phyloP scores from a whole-genome alignment of 176 grass and related monocot genomes.

The Themeda triandra region DNA sequence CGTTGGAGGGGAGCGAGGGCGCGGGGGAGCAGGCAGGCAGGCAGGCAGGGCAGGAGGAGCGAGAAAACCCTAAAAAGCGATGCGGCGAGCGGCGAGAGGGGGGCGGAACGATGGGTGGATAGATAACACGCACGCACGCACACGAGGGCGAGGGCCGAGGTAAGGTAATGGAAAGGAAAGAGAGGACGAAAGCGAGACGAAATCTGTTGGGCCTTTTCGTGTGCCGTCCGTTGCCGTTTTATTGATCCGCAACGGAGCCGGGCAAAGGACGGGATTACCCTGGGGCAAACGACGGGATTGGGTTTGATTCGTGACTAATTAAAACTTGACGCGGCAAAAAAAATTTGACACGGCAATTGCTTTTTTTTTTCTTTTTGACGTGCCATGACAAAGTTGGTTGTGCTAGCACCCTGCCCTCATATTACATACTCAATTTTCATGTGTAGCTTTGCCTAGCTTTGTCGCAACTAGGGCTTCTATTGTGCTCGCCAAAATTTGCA shows the following conservation, averaged over 20 bases:
- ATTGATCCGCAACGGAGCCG: not conserved
- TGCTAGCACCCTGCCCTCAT: too few relatives aligned
- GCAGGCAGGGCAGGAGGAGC: too few relatives aligned
- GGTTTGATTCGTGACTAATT: too few relatives aligned
- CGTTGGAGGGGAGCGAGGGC: not conserved
- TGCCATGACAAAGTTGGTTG: too few relatives aligned
- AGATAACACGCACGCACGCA: slow-evolving; percentile 35
- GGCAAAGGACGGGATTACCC: slow-evolving; percentile 1
- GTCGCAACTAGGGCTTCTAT: too few relatives aligned
- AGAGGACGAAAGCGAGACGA: not conserved
- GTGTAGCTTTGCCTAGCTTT: too few relatives aligned
- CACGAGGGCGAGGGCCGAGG: slow-evolving; percentile 5
- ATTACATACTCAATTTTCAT: too few relatives aligned
- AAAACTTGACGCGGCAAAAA: too few relatives aligned
- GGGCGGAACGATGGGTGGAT: slow-evolving; percentile 3
- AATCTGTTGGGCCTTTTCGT: slow-evolving; percentile 31
- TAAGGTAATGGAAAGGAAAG: not conserved
- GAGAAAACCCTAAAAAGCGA: slow-evolving; percentile 51
- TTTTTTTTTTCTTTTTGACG: too few relatives aligned
- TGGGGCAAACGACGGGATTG: too few relatives aligned
- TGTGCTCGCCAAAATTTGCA: too few relatives aligned
- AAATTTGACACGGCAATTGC: too few relatives aligned
- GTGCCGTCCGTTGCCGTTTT: slow-evolving; percentile 8
- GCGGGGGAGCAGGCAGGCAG: not conserved
- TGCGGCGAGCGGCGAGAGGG: not conserved